A percentile compares a stretch with the other conserved stretches of the same genome.
Conservation (phyloP, 768 basidiomycete species). For the Clathrus columnatus region DNA sequence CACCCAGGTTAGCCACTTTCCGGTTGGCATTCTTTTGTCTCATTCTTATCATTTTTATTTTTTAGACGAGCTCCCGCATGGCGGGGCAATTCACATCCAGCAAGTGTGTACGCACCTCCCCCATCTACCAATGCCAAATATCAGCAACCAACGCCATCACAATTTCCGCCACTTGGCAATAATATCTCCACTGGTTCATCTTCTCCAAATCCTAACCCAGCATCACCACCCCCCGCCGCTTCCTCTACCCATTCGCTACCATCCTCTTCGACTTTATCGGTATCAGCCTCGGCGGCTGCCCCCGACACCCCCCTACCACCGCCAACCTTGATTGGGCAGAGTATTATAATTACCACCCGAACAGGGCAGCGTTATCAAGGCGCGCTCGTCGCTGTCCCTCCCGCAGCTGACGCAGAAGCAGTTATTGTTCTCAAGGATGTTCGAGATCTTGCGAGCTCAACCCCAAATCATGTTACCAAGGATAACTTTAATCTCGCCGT, state of each 20-base stretch:
- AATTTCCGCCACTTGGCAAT: constrained; percentile 27
- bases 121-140: constrained; percentile 23
- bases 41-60: constrained; percentile 5
- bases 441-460: constrained; percentile 51
- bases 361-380: constrained; percentile 67
- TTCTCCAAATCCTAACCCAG: constrained; percentile 30
- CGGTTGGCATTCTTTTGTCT: constrained; percentile 11
- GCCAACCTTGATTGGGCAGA: constrained; percentile 40
- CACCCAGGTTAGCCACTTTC: constrained; percentile 8
- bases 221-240: constrained; percentile 22
- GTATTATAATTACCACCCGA: constrained; percentile 69
- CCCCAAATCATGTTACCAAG: constrained; percentile 59
- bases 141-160: constrained; percentile 33
- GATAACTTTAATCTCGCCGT: constrained; percentile 62
- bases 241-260: constrained; percentile 37
- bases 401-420: constrained; percentile 28
- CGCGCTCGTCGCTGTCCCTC: constrained; percentile 32
- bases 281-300: not conserved
- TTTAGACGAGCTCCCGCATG: constrained; percentile 46
- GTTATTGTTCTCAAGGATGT: constrained; percentile 64
- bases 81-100: constrained; percentile 51
- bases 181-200: constrained; percentile 26
- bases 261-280: constrained; percentile 20
- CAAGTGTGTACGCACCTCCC: constrained; percentile 46
- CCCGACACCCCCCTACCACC: constrained; percentile 31